Evolutionary conservation across 2,329 filamentous ascomycete genomes (phyloP).

Genomic region (Fusarium tjaetaba): DNA sequence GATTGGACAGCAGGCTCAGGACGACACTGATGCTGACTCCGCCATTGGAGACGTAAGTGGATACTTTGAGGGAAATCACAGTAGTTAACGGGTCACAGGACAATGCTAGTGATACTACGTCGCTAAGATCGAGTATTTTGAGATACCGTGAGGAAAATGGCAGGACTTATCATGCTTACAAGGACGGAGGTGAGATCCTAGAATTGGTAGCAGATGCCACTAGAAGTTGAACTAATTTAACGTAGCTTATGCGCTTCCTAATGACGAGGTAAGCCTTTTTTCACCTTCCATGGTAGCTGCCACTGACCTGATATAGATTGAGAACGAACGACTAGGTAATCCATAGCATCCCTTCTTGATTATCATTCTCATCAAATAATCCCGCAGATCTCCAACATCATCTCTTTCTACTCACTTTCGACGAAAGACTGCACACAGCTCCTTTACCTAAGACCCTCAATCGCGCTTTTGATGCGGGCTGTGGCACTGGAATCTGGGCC

Average conservation of each 20-base stretch:
- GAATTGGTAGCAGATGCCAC: accelerated
- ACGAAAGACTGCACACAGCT: conserved; percentile 1
- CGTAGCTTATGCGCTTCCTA: conserved; percentile 20
- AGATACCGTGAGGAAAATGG: not conserved
- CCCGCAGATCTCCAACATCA: conserved; percentile 31
- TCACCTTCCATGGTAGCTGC: too few relatives aligned
- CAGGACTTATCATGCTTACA: conserved; percentile 10
- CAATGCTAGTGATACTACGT: not conserved
- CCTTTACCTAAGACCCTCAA: not conserved
- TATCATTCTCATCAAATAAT: too few relatives aligned
- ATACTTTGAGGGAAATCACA: accelerated
- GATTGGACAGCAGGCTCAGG: not conserved
- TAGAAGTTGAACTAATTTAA: not conserved
- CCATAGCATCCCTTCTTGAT: too few relatives aligned
- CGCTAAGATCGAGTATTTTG: not conserved
- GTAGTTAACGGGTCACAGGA: not conserved
- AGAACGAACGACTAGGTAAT: conserved; percentile 29
- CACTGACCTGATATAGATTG: not conserved
- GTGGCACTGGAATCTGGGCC: conserved; percentile 25
- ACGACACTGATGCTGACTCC: not conserved
- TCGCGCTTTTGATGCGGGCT: conserved; percentile 16
- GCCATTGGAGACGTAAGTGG: not conserved
- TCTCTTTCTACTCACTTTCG: conserved; percentile 19
- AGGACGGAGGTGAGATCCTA: not conserved
- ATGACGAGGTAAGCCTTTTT: conserved; percentile 32